These are phyloP conservation scores for Picea mariana DNA, from an alignment of 83 land plant genomes.

Conservation along the genomic window DNA sequence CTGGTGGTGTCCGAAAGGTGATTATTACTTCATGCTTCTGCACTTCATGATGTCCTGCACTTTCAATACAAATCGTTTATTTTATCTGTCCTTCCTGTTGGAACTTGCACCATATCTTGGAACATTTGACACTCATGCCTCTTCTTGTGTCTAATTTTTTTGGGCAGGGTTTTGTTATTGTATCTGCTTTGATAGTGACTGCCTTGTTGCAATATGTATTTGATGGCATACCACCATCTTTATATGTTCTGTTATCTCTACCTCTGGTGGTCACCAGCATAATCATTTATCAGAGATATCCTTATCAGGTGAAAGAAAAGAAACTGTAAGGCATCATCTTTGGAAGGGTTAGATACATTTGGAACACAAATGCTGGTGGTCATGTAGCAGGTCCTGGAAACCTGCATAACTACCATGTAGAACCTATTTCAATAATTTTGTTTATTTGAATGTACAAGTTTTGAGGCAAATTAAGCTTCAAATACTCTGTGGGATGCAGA, in stretches of 20 bases:
- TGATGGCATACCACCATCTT: conserved; percentile 86
- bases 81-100: not conserved
- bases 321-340: conserved; percentile 17
- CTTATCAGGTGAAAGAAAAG: conserved; percentile 68
- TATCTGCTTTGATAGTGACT: conserved; percentile 88
- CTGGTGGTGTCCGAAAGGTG: conserved; percentile 98
- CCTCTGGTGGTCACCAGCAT: conserved; percentile 90
- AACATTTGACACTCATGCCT: conserved; percentile 9
- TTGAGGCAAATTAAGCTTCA: no score
- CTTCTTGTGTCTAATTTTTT: not conserved
- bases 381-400: no score
- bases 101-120: not conserved
- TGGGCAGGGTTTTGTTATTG: conserved; percentile 97
- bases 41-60: not conserved
- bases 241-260: conserved; percentile 75
- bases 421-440: no score
- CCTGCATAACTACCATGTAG: no score
- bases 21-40: not conserved
- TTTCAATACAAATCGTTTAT: not conserved
- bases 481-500: no score
- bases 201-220: conserved; percentile 83
- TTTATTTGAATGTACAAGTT: no score
- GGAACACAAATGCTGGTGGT: no score
- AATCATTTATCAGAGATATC: conserved; percentile 84
- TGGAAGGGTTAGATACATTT: no score